phyloP scores from a whole-genome alignment of 306 rosid genomes.

The Alnus glutinosa region DNA sequence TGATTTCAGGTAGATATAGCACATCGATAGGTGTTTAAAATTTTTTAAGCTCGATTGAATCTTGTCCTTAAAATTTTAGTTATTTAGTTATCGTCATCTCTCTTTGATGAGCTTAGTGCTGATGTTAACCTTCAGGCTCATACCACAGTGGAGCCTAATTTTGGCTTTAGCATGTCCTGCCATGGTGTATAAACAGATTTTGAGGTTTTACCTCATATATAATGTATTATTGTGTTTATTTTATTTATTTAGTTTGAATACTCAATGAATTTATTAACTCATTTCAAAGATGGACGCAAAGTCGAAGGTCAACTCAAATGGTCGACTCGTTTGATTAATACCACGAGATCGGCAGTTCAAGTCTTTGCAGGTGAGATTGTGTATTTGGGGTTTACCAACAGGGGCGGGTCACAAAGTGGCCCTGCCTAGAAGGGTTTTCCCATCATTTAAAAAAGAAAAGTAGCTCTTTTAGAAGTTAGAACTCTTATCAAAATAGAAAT shows the following conservation, averaged over 20 bases:
- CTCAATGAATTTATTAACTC: background rate
- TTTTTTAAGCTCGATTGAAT: conserved; percentile 26
- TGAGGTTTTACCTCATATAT: background rate
- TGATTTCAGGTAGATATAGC: conserved; percentile 11
- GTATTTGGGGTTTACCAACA: no score
- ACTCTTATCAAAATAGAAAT: background rate
- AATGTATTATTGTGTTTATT: background rate
- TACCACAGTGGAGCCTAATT: conserved; percentile 5
- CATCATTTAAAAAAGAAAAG: background rate
- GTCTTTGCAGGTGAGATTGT: no score
- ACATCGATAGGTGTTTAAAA: conserved; percentile 18
- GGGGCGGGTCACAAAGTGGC: no score
- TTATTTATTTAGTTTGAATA: background rate
- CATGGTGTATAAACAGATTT: background rate
- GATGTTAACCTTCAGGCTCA: conserved; percentile 16
- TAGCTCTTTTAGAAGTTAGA: background rate
- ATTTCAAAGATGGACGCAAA: background rate
- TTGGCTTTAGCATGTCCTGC: background rate
- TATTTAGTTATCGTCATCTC: background rate
- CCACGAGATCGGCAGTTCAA: no score
- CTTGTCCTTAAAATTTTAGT: conserved; percentile 12
- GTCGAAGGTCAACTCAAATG: no score
- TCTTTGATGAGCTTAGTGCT: conserved; percentile 12
- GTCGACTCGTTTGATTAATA: no score
- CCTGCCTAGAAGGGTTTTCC: no score